A percentile compares a stretch with the other conserved stretches of the same genome.
These are phyloP conservation scores for Aspergillus cavernicola DNA, from an alignment of 495 filamentous ascomycete genomes.

Conservation along the genomic window DNA sequence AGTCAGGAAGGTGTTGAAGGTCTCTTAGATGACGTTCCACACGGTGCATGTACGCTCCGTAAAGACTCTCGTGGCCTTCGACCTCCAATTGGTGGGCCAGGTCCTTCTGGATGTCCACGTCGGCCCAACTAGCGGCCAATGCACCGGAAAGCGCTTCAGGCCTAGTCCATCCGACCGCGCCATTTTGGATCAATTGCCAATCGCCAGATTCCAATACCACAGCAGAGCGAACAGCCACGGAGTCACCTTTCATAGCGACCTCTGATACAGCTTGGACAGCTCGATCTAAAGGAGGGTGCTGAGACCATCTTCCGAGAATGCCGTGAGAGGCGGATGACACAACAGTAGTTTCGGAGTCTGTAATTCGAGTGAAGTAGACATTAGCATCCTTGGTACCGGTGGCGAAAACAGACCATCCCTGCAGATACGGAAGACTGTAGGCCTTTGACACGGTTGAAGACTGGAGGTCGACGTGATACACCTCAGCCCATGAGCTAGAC, in stretches of 20 bases:
- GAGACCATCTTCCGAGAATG: conserved; percentile 67
- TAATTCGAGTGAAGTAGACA: conserved; percentile 82
- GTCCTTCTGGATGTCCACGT: conserved; percentile 62
- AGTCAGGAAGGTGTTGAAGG: conserved; percentile 73
- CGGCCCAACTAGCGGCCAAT: conserved; percentile 74
- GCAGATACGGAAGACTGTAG: conserved; percentile 67
- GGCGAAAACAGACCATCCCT: conserved; percentile 71
- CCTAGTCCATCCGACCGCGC: conserved; percentile 73
- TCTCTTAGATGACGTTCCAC: conserved; percentile 78
- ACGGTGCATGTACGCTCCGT: conserved; percentile 81
- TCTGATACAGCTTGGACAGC: conserved; percentile 74
- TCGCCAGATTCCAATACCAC: conserved; percentile 68
- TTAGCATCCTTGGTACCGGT: conserved; percentile 72
- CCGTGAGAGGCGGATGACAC: conserved; percentile 75
- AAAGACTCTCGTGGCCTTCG: conserved; percentile 77
- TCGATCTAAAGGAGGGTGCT: conserved; percentile 39
- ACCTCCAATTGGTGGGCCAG: conserved; percentile 76
- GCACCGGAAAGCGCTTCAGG: conserved; percentile 75
- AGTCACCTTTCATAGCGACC: conserved; percentile 62
- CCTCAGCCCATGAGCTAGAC: conserved; percentile 72
- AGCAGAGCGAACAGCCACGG: conserved; percentile 74
- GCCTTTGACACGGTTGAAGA: conserved; percentile 62
- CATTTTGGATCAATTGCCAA: conserved; percentile 80
- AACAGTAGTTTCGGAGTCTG: conserved; percentile 64
- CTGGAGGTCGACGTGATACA: conserved; percentile 75